Percentiles rank a stretch among this genome's conserved stretches.
These are phyloP conservation scores for Saccharomyces pastorianus DNA, from an alignment of 1,139 yeast species.

Conservation along the genomic window DNA sequence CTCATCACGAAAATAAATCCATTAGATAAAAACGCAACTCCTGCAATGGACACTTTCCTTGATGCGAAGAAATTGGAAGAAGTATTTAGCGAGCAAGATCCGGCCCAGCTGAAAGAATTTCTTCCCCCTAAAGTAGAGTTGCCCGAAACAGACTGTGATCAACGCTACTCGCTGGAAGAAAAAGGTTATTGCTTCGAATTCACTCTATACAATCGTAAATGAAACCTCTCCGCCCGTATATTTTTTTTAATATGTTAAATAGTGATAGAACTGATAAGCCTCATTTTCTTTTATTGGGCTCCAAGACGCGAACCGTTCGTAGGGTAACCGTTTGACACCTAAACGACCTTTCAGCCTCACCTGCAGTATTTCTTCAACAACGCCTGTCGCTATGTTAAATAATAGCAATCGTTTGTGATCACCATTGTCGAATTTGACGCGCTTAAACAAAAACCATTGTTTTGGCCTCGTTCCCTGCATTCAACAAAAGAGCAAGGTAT, in stretches of 20 bases:
- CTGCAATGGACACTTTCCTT: constrained; percentile 60
- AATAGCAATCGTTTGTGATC: not conserved
- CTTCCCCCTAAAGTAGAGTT: constrained; percentile 18
- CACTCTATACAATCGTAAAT: constrained; percentile 17
- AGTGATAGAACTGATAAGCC: not conserved
- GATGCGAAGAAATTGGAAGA: constrained; percentile 18
- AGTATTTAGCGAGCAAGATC: constrained; percentile 18
- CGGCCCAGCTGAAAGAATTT: constrained; percentile 12
- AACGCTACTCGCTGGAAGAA: constrained; percentile 10
- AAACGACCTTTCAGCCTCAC: not conserved
- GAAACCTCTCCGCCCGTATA: not conserved
- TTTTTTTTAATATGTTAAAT: not conserved
- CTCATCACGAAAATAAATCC: constrained; percentile 63
- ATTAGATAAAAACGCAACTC: constrained; percentile 28
- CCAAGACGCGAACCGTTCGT: not conserved
- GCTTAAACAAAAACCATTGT: not conserved
- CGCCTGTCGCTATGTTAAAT: not conserved
- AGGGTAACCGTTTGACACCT: not conserved
- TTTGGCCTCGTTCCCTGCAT: constrained; percentile 1
- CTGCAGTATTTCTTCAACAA: not conserved
- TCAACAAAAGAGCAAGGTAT: not conserved
- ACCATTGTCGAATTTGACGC: not conserved
- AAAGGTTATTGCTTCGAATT: constrained; percentile 23
- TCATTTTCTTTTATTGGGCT: not conserved
- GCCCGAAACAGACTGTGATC: constrained; percentile 7